These are phyloP conservation scores for Begonia fuchsioides DNA, from an alignment of 306 rosid species.

Conservation along the genomic window DNA sequence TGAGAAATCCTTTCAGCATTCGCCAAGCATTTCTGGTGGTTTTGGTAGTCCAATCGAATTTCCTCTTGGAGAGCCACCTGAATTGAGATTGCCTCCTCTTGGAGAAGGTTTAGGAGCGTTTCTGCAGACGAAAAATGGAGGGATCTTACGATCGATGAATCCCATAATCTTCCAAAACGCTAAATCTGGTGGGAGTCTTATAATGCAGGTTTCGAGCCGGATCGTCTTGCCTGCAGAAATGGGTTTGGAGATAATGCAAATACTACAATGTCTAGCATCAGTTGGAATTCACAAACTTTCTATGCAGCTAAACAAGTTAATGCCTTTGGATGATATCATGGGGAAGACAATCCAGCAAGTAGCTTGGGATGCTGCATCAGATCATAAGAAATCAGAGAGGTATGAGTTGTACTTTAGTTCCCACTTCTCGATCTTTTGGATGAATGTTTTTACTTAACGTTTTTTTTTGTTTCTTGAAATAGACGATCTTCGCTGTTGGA, in stretches of 20 bases:
- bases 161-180: slow-evolving; percentile 53
- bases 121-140: slow-evolving; percentile 73
- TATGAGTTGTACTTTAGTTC: slow-evolving; percentile 15
- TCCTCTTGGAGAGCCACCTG: slow-evolving; percentile 31
- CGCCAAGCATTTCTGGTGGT: slow-evolving; percentile 39
- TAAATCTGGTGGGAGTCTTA: slow-evolving; percentile 50
- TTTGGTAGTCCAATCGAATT: slow-evolving; percentile 58
- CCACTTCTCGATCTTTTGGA: slow-evolving; percentile 5
- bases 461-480: slow-evolving; percentile 14
- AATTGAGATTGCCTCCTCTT: slow-evolving; percentile 46
- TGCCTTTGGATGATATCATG: slow-evolving; percentile 85
- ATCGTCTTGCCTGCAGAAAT: slow-evolving; percentile 84
- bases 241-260: slow-evolving; percentile 80
- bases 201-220: slow-evolving; percentile 84
- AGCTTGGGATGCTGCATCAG: slow-evolving; percentile 63
- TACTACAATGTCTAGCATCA: slow-evolving; percentile 60
- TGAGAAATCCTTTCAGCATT: slow-evolving; percentile 69
- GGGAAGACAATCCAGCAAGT: slow-evolving; percentile 89
- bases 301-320: slow-evolving; percentile 69
- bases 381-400: slow-evolving; percentile 46
- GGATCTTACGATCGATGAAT: slow-evolving; percentile 67
- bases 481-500: slow-evolving; percentile 39
- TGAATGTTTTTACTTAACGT: slow-evolving; percentile 7
- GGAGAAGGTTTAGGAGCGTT: slow-evolving; percentile 78
- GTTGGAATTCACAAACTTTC: slow-evolving; percentile 90